These are phyloP conservation scores for Conoideocrella luteorostrata DNA, from an alignment of 2,329 filamentous ascomycete genomes.

Conservation along the genomic window DNA sequence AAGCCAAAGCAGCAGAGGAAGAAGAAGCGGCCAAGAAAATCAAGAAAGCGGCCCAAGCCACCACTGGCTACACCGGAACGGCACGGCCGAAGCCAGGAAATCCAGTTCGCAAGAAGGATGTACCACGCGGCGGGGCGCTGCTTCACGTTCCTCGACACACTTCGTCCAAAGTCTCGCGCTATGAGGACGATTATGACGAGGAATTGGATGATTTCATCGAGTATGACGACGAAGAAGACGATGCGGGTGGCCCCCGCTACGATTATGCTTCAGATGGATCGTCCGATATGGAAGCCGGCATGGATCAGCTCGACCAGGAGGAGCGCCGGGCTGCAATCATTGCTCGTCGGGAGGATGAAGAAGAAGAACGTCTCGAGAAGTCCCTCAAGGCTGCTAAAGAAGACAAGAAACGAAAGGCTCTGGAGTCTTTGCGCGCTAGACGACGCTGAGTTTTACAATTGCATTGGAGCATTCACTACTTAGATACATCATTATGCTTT, in stretches of 20 bases:
- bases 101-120: slow-evolving; percentile 24
- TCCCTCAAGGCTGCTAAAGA: slow-evolving; percentile 57
- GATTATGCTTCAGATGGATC: slow-evolving; percentile 59
- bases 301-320: slow-evolving; percentile 68
- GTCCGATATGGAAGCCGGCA: slow-evolving; percentile 73
- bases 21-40: slow-evolving; percentile 48
- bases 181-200: slow-evolving; percentile 57
- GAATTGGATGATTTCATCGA: slow-evolving; percentile 57
- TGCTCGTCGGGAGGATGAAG: slow-evolving; percentile 61
- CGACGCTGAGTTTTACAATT: slow-evolving; percentile 16
- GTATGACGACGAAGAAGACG: slow-evolving; percentile 51
- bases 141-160: slow-evolving; percentile 26
- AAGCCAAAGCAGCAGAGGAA: slow-evolving; percentile 17
- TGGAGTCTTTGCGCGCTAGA: slow-evolving; percentile 29
- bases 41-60: slow-evolving; percentile 56
- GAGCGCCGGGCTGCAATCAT: slow-evolving; percentile 55
- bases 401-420: slow-evolving; percentile 39
- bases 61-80: slow-evolving; percentile 59
- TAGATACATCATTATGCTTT: slow-evolving; percentile 1
- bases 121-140: slow-evolving; percentile 34
- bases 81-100: slow-evolving; percentile 48
- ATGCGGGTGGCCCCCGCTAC: slow-evolving; percentile 35
- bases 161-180: slow-evolving; percentile 29
- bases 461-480: too few species aligned
- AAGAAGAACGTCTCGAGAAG: slow-evolving; percentile 57